These are phyloP conservation scores for Eucalyptus polybractea DNA, from an alignment of 345 rosid species.

Conservation along the genomic window DNA sequence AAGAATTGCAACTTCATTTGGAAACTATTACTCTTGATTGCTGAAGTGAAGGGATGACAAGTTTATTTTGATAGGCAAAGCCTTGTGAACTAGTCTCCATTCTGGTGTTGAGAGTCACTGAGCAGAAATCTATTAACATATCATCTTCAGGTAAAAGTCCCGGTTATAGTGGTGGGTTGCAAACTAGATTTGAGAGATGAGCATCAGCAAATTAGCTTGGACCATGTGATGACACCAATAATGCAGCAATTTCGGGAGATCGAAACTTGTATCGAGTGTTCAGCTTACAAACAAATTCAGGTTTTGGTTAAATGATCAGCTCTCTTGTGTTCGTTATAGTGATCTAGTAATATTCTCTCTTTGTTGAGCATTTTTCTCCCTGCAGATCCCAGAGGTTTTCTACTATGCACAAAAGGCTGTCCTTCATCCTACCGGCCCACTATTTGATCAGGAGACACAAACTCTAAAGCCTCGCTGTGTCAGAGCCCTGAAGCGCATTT, in stretches of 20 bases:
- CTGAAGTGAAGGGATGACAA: neutral
- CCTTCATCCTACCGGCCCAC: constrained; percentile 65
- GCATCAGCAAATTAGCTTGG: constrained; percentile 48
- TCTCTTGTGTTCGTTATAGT: neutral
- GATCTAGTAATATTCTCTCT: neutral
- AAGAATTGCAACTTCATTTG: neutral
- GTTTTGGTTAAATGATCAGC: constrained; percentile 1
- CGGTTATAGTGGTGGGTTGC: constrained; percentile 79
- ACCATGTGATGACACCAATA: constrained; percentile 61
- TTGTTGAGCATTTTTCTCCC: neutral
- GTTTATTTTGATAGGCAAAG: neutral
- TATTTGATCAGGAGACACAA: constrained; percentile 77
- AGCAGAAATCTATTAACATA: neutral
- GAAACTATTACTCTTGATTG: neutral
- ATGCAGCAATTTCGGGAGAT: constrained; percentile 83
- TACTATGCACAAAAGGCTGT: constrained; percentile 80
- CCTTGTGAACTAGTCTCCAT: neutral
- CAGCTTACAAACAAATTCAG: constrained; percentile 62
- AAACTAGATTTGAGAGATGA: constrained; percentile 57
- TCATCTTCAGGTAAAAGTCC: constrained; percentile 65
- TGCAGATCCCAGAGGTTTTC: constrained; percentile 62
- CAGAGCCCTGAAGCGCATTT: constrained; percentile 83
- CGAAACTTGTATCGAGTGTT: constrained; percentile 72
- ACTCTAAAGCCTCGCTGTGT: constrained; percentile 74
- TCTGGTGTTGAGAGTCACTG: neutral